These are phyloP conservation scores for Entomortierella lignicola DNA, from an alignment of 192 early-diverging fungal genomes.

Conservation along the genomic window DNA sequence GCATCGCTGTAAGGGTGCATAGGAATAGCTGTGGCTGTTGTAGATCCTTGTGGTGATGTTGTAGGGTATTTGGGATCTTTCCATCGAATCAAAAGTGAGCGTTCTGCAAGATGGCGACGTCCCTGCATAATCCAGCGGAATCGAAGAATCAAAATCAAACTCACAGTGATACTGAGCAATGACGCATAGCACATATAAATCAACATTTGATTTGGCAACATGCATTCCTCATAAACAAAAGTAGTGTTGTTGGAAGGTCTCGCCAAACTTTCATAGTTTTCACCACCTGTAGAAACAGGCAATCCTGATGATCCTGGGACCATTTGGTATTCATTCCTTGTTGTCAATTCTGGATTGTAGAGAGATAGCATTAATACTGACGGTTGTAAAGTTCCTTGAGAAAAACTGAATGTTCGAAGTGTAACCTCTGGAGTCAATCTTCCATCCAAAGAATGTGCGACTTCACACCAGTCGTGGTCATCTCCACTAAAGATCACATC, in stretches of 20 bases:
- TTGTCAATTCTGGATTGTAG: slow-evolving; percentile 18
- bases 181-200: slow-evolving; percentile 58
- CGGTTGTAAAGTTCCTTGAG: slow-evolving; percentile 69
- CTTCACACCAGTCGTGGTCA: slow-evolving; percentile 92
- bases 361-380: slow-evolving; percentile 58
- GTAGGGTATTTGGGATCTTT: background rate
- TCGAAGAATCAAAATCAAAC: slow-evolving; percentile 31
- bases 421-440: slow-evolving; percentile 55
- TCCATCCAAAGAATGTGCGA: slow-evolving; percentile 54
- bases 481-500: slow-evolving; percentile 88
- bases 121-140: slow-evolving; percentile 24
- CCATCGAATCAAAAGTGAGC: slow-evolving; percentile 15
- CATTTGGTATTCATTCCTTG: slow-evolving; percentile 1
- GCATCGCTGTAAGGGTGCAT: background rate
- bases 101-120: background rate
- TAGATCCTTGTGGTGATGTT: slow-evolving; percentile 4
- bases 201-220: slow-evolving; percentile 74
- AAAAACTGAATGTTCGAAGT: slow-evolving; percentile 74
- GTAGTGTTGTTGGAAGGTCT: slow-evolving; percentile 20
- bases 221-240: slow-evolving; percentile 66
- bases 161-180: slow-evolving; percentile 19
- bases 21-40: slow-evolving; percentile 4
- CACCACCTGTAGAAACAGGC: slow-evolving; percentile 58
- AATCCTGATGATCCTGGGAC: slow-evolving; percentile 47
- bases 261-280: background rate